These are phyloP conservation scores for Pleurotus cornucopiae DNA, from an alignment of 768 basidiomycete genomes.

Conservation along the genomic window DNA sequence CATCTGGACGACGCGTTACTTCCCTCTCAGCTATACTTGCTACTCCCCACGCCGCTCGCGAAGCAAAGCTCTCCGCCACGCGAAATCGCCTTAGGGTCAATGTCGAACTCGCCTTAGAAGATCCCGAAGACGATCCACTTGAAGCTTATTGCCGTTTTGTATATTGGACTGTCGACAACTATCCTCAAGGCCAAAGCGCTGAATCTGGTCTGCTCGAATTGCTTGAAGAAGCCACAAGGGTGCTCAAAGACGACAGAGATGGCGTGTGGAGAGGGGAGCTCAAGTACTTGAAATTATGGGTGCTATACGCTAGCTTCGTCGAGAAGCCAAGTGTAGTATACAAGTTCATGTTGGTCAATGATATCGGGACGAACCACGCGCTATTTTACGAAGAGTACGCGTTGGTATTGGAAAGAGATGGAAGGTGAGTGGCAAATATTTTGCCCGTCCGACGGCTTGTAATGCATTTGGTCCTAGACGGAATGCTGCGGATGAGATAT, in stretches of 20 bases:
- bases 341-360: constrained; percentile 84
- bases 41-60: constrained; percentile 75
- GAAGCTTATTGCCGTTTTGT: constrained; percentile 86
- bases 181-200: constrained; percentile 87
- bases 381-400: constrained; percentile 93
- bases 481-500: constrained; percentile 85
- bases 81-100: constrained; percentile 68
- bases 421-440: constrained; percentile 48
- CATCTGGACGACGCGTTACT: constrained; percentile 74
- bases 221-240: constrained; percentile 86
- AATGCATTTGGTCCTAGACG: constrained; percentile 42
- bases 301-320: constrained; percentile 88
- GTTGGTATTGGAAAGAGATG: constrained; percentile 73
- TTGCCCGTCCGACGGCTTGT: constrained; percentile 8
- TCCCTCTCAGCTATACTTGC: constrained; percentile 69
- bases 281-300: constrained; percentile 91
- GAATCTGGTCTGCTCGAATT: constrained; percentile 90
- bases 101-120: constrained; percentile 72
- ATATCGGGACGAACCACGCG: constrained; percentile 80
- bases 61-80: constrained; percentile 60
- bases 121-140: constrained; percentile 75
- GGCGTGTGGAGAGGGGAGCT: constrained; percentile 75
- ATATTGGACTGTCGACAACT: constrained; percentile 90
- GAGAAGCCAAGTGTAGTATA: constrained; percentile 88
- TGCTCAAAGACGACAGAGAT: constrained; percentile 71